Percentiles rank a stretch among this genome's conserved stretches.
These are phyloP conservation scores for Copromyces sp. DNA, from an alignment of 495 filamentous ascomycete genomes.

Conservation along the genomic window DNA sequence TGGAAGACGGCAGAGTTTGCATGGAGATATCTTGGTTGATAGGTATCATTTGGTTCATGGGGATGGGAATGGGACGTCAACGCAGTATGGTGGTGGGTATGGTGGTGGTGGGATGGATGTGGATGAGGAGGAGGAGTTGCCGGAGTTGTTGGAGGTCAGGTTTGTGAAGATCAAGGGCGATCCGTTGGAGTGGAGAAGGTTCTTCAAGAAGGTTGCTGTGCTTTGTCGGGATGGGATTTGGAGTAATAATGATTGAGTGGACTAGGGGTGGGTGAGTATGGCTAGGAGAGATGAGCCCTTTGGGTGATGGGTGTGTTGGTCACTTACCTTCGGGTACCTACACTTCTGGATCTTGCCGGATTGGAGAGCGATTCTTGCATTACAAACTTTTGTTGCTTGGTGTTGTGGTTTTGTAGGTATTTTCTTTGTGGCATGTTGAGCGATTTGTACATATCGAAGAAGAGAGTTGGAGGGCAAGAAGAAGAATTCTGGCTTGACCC, in stretches of 20 bases:
- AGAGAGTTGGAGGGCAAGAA: not conserved
- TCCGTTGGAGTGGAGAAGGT: slow-evolving; percentile 90
- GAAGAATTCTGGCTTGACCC: not conserved
- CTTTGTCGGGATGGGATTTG: slow-evolving; percentile 73
- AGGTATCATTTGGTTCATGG: slow-evolving; percentile 37
- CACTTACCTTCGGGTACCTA: not conserved
- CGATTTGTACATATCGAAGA: not conserved
- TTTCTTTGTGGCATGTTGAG: not conserved
- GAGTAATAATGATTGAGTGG: slow-evolving; percentile 28
- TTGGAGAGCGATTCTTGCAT: not conserved
- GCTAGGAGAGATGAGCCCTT: not conserved
- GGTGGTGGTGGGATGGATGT: not conserved
- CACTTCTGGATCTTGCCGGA: not conserved
- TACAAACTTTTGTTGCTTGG: not conserved
- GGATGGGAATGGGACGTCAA: not conserved
- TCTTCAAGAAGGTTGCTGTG: slow-evolving; percentile 87
- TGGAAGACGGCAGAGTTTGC: slow-evolving; percentile 65
- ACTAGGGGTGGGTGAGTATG: not conserved
- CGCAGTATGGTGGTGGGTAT: not conserved
- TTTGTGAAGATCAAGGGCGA: slow-evolving; percentile 95
- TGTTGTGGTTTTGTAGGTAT: not conserved
- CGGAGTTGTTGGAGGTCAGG: slow-evolving; percentile 77
- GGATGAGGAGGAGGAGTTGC: slow-evolving; percentile 43
- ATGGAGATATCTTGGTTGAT: slow-evolving; percentile 77
- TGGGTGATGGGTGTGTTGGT: not conserved